Conservation (phyloP, 1,284 basidiomycete genomes). For the Thecaphora thlaspeos region DNA sequence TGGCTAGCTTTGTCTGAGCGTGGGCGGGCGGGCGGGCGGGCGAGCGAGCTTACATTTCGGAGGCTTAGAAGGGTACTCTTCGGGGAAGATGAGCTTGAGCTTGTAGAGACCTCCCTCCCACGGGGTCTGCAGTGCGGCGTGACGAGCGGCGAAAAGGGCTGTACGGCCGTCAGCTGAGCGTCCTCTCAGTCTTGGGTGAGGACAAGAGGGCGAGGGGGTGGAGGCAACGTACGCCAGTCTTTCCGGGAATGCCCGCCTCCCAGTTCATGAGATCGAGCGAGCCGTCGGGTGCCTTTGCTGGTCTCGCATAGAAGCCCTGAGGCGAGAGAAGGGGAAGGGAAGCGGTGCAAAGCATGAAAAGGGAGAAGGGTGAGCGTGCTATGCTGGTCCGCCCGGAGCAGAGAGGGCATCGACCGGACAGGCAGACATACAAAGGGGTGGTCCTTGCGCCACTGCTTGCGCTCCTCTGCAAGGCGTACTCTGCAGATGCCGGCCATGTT, state of each 20-base stretch:
- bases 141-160: background rate
- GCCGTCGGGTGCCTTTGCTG: slow-evolving; percentile 82
- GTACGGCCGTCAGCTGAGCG: background rate
- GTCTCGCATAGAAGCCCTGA: slow-evolving; percentile 97
- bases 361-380: background rate
- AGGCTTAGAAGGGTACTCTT: slow-evolving; percentile 82
- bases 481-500: slow-evolving; percentile 40
- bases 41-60: slow-evolving; percentile 73
- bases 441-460: slow-evolving; percentile 98
- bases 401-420: too few species aligned
- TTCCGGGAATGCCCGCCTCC: slow-evolving; percentile 74
- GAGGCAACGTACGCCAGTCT: slow-evolving; percentile 58
- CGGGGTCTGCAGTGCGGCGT: slow-evolving; percentile 74
- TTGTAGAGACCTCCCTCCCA: slow-evolving; percentile 97
- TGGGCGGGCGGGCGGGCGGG: too few species aligned
- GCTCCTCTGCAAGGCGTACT: slow-evolving; percentile 79
- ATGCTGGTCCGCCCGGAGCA: background rate
- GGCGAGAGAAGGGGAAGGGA: background rate
- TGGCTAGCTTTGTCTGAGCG: too few species aligned
- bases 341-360: background rate
- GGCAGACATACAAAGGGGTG: slow-evolving; percentile 97
- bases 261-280: slow-evolving; percentile 95
- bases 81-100: slow-evolving; percentile 70
- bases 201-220: too few species aligned
- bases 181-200: too few species aligned